phyloP scores from a whole-genome alignment of 2,329 filamentous ascomycete species.

The Monosporascus sp. region DNA sequence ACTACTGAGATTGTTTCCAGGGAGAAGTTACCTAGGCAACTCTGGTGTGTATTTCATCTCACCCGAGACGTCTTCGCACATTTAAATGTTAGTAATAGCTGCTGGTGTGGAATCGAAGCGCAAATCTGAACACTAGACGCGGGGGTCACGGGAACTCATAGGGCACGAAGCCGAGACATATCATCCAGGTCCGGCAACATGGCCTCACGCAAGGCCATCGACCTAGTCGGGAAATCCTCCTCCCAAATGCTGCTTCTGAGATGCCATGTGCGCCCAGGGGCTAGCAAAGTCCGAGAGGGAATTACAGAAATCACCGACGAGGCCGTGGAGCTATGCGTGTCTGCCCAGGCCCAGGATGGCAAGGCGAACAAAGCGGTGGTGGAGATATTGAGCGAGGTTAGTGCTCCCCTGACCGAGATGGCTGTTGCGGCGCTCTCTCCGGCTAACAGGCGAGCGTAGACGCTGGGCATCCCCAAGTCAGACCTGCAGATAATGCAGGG shows the following conservation, averaged over 20 bases:
- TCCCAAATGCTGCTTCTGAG: slow-evolving; percentile 47
- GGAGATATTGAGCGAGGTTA: slow-evolving; percentile 55
- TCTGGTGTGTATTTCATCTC: too few species aligned
- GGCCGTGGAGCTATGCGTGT: slow-evolving; percentile 58
- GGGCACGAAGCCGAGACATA: too few species aligned
- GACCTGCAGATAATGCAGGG: slow-evolving; percentile 58
- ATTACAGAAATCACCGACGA: slow-evolving; percentile 50
- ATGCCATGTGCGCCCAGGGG: slow-evolving; percentile 64
- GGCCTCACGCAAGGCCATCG: slow-evolving; percentile 41
- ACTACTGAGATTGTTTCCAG: too few species aligned
- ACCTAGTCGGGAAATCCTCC: slow-evolving; percentile 39
- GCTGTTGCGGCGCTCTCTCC: neutral
- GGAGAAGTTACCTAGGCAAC: too few species aligned
- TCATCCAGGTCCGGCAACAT: slow-evolving; percentile 8
- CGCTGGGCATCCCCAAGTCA: slow-evolving; percentile 57
- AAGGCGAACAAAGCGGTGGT: slow-evolving; percentile 65
- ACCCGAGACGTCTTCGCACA: too few species aligned
- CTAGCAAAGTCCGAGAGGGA: slow-evolving; percentile 56
- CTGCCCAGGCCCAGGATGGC: slow-evolving; percentile 59
- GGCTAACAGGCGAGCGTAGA: slow-evolving; percentile 30
- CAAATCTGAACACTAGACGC: too few species aligned
- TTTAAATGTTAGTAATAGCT: too few species aligned
- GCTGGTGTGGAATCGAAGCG: too few species aligned
- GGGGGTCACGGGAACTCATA: too few species aligned
- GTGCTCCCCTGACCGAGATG: slow-evolving; percentile 4